Base-by-base conservation (phyloP, 768 basidiomycete genomes). In the Collybia sordida region DNA sequence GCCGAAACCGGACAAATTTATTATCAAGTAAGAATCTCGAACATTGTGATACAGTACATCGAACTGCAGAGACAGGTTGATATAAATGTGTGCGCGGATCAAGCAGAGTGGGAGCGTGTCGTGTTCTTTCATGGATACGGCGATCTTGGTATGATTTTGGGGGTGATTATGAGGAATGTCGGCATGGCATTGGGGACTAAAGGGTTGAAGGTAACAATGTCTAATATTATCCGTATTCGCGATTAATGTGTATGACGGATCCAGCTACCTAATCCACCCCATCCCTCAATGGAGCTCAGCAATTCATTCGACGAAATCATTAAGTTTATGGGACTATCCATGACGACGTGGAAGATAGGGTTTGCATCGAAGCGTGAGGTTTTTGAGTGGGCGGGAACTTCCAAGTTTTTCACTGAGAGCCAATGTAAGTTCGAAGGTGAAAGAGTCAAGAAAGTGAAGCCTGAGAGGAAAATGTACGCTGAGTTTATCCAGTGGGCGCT, bases 71-170 rank as follows among this genome's bases (percentile, higher is more conserved):
- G 8, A 39, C 43, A 90, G 72, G 78, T 89, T 7, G 88, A 90
- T 55, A 74, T 88, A 14, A 74, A 80, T 52, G 76, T 85, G 3
- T 86, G 84, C 57, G 61, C 57, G 2, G 73, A 80, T 60, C 64
- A 65, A 57, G 72, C 67, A 17, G 80, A 80, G 57, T 80, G 68
- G 64, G 71, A 82, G 19, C 70, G 81, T 18, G 63, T 79, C 14
- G 59, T 72, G 19, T 79, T 86, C 64, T 79, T 79, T 57, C 74
- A 81, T 50, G 77, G 80, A 1, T 88, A 87, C 56, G 88, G 88
- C 7, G 88, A 88, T 56, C 71, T 88, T 15, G 83, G 83, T 0
- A 86, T 87, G 79, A 85, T 89, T 14, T 63, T 89, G 42, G 78
- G 81, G 8, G 62, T 84, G 12, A 63, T 88, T 15, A 77, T 72